A percentile compares a stretch with the other conserved stretches of the same genome.
phyloP scores from a whole-genome alignment of 345 rosid species.

The Ceriops tagal region DNA sequence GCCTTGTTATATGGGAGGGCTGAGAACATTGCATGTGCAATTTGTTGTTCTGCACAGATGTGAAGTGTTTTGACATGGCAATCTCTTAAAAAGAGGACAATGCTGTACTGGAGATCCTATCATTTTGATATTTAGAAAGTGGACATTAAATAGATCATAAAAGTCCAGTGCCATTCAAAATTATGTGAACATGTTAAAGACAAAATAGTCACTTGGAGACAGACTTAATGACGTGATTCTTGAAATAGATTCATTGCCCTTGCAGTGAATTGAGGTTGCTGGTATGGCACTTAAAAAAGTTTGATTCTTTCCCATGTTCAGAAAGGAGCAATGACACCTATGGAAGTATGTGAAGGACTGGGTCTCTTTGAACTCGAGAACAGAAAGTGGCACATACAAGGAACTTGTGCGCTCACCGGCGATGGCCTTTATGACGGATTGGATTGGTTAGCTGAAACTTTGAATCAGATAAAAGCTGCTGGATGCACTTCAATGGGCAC shows the following conservation, averaged over 20 bases:
- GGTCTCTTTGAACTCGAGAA: conserved; percentile 90
- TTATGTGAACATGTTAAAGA: too few species aligned
- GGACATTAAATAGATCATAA: neutral
- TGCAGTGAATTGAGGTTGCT: neutral
- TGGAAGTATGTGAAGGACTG: conserved; percentile 87
- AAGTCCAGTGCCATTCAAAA: neutral
- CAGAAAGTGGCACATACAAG: conserved; percentile 99
- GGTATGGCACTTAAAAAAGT: neutral
- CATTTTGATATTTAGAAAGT: conserved; percentile 5
- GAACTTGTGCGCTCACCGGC: conserved; percentile 91
- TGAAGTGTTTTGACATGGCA: neutral
- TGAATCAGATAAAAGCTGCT: conserved; percentile 83
- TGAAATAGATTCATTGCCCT: neutral
- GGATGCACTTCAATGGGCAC: conserved; percentile 83
- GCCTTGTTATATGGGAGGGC: neutral
- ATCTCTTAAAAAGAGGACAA: neutral
- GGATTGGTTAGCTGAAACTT: conserved; percentile 82
- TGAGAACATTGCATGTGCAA: neutral
- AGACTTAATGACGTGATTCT: neutral
- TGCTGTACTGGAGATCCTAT: neutral
- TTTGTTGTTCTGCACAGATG: neutral
- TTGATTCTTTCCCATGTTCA: conserved; percentile 21
- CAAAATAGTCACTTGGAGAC: too few species aligned
- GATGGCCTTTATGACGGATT: conserved; percentile 99
- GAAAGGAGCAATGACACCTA: conserved; percentile 98